A percentile compares a stretch with the other conserved stretches of the same genome.
Conservation (phyloP, 2,329 filamentous ascomycete genomes). For the Arthrinium phaeospermum region DNA sequence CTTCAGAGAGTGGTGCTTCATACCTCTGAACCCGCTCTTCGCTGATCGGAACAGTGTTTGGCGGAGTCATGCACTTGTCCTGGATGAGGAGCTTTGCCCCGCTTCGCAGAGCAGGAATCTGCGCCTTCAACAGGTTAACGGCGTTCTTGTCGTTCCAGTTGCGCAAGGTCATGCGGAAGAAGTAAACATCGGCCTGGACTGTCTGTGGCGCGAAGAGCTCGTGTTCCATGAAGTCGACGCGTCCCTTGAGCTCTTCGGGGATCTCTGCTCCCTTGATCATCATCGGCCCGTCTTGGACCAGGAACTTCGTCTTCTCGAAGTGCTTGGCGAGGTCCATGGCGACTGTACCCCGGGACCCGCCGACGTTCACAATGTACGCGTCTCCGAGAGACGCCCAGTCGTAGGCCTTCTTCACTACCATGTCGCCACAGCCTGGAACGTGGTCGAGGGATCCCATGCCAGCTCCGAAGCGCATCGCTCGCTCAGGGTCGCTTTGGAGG, state of each 20-base stretch:
- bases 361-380: constrained; percentile 56
- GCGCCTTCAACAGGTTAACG: background rate
- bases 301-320: constrained; percentile 25
- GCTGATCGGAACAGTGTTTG: constrained; percentile 25
- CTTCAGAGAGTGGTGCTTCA: background rate
- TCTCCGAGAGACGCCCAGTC: constrained; percentile 33
- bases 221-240: constrained; percentile 31
- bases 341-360: constrained; percentile 27
- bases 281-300: constrained; percentile 38
- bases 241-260: constrained; percentile 26
- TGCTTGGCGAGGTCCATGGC: constrained; percentile 24
- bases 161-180: constrained; percentile 13
- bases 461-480: background rate
- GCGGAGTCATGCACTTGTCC: constrained; percentile 1
- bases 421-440: background rate
- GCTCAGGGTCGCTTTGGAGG: constrained; percentile 2
- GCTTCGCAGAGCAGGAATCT: constrained; percentile 3
- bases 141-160: constrained; percentile 22
- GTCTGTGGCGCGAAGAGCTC: constrained; percentile 32
- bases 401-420: constrained; percentile 29
- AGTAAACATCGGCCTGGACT: constrained; percentile 22
- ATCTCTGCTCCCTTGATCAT: constrained; percentile 22
- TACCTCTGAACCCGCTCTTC: constrained; percentile 29
- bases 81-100: constrained; percentile 9
- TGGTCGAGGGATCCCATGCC: constrained; percentile 4